Evolutionary conservation across 768 basidiomycete species (phyloP).

Genomic region (Tulasnella sp.): DNA sequence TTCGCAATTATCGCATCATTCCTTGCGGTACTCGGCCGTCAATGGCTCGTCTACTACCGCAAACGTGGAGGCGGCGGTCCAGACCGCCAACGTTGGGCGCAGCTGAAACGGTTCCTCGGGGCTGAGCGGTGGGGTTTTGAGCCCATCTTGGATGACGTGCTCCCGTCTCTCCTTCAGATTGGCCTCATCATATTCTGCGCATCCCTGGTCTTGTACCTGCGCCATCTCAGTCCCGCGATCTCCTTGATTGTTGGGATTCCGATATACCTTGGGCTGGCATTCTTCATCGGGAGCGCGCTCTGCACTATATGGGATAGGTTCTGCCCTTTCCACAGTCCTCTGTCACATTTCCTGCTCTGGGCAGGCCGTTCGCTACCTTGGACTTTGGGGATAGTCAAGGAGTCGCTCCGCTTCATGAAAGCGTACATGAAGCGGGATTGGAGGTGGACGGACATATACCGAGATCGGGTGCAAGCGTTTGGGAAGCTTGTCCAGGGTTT

Average conservation of each 20-base stretch:
- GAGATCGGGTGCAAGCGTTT: no score
- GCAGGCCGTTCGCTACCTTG: not conserved
- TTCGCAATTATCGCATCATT: not conserved
- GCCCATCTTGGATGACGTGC: not conserved
- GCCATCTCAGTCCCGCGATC: not conserved
- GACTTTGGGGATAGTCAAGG: not conserved
- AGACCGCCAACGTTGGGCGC: not conserved
- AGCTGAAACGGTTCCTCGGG: not conserved
- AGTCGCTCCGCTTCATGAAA: no score
- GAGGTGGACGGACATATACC: no score
- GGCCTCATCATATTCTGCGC: not conserved
- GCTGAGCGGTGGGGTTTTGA: not conserved
- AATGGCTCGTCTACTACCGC: constrained; percentile 11
- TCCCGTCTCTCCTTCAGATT: constrained; percentile 9
- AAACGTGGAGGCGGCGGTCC: not conserved
- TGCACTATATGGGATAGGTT: not conserved
- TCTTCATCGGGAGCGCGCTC: not conserved
- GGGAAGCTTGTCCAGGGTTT: no score
- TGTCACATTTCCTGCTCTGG: not conserved
- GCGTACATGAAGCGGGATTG: no score
- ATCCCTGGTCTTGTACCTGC: not conserved
- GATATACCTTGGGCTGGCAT: not conserved
- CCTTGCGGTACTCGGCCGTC: not conserved
- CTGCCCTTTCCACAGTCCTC: not conserved
- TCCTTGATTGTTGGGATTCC: not conserved